Evolutionary conservation across 179 eudicot genomes (phyloP), one percentile per base, ranked within the genome.

Genomic region (Patellifolia procumbens): DNA sequence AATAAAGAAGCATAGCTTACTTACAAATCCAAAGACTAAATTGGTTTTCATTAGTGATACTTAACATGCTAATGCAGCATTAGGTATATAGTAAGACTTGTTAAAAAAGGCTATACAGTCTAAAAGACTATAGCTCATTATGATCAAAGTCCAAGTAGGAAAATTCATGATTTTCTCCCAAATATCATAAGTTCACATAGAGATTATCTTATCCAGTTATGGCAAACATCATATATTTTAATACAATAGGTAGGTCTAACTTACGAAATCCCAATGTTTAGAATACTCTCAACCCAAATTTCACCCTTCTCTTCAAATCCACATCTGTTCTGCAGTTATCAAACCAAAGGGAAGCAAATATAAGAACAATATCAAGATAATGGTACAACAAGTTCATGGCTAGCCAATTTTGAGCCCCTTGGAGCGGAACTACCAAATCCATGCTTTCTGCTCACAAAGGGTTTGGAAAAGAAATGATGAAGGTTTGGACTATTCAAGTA

Each of bases 221-320:
- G 35, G 22, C 56, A 70, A 55, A 52, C 39, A 70, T 61, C 37
- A 70, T 45, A 39, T 72, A 72, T 8, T 39, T 16, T 8, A 63
- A 60, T 52, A 22, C 35, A 71, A 53, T 32, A 55, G 49, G 26
- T n/a, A 46, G 66, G 81, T 13, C 39, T 28, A 68, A 88, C 99
- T 93, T 89, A 95, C 99, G 94, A 95, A 75, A 93, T 83, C 72
- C 99, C 99, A 85, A 93, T 95, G 82, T 95, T 93, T 59, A 95
- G 92, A 81, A 93, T 90, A 82, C 87, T 88, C 76, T 90, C 84
- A 49, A 91, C 97, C 99, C 99, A 95, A 77, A 95, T 90, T 76
- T 91, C 99, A 53, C 98, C 97, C 87, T 84, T 95, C 70, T 89
- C 93, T 84, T 93, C 95, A 82, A 95, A 95, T 82, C 97, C 98